A percentile compares a stretch with the other conserved stretches of the same genome.
Evolutionary conservation across 805 yeast species (phyloP).

Genomic region (Cyberlindnera nakhonratchasimensis): DNA sequence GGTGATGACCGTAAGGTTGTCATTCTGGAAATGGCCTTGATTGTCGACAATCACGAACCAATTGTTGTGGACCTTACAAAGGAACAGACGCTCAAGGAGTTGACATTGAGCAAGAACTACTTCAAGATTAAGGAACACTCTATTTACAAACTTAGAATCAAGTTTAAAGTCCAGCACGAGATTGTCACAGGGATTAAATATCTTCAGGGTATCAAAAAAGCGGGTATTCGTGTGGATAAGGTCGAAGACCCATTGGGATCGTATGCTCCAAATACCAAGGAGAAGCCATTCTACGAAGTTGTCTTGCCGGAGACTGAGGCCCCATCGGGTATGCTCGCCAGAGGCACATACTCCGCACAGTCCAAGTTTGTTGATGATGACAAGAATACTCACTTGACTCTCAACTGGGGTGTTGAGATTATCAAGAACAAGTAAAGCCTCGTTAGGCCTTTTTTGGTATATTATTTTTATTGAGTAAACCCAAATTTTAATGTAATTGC

Average conservation of each 20-base stretch:
- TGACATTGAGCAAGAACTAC: conserved; percentile 50
- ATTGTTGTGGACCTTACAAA: conserved; percentile 67
- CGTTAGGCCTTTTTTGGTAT: not conserved
- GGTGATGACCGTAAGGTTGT: conserved; percentile 73
- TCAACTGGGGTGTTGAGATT: conserved; percentile 86
- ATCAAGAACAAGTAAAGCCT: conserved; percentile 45
- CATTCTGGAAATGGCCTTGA: conserved; percentile 67
- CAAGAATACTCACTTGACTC: conserved; percentile 61
- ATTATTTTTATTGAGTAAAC: too few relatives aligned
- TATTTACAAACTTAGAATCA: conserved; percentile 65
- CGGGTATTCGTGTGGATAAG: conserved; percentile 84
- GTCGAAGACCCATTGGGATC: conserved; percentile 87
- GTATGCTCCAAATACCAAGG: conserved; percentile 82
- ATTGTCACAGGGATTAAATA: conserved; percentile 88
- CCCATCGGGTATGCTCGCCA: conserved; percentile 83
- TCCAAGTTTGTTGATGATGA: conserved; percentile 89
- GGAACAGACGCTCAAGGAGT: conserved; percentile 49
- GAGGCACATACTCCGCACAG: conserved; percentile 79
- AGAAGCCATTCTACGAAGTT: conserved; percentile 71
- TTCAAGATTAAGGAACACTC: conserved; percentile 78
- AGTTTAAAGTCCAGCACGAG: conserved; percentile 84
- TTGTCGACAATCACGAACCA: conserved; percentile 67
- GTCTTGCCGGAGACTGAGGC: conserved; percentile 73
- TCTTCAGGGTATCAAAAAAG: conserved; percentile 78
- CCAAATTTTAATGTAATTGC: too few relatives aligned